A percentile compares a stretch with the other conserved stretches of the same genome.
These are phyloP conservation scores for Keithomyces neogunnii DNA, from an alignment of 2,329 filamentous ascomycete species.

Conservation along the genomic window DNA sequence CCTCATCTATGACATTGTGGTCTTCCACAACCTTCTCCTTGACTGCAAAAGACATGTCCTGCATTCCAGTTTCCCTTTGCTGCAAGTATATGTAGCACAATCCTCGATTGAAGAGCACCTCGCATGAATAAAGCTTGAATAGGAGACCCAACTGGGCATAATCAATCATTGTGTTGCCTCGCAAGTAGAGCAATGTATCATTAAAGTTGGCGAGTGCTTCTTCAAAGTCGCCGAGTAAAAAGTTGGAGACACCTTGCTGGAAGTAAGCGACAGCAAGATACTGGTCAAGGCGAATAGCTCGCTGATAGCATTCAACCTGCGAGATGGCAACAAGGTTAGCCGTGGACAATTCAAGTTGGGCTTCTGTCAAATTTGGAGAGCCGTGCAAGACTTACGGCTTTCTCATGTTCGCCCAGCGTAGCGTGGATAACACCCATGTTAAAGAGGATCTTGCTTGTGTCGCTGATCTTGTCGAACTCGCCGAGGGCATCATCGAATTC, in stretches of 20 bases:
- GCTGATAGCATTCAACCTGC: slow-evolving; percentile 90
- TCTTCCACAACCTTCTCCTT: slow-evolving; percentile 96
- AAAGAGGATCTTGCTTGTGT: slow-evolving; percentile 97
- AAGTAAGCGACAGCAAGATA: slow-evolving; percentile 98
- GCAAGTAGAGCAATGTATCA: slow-evolving; percentile 86
- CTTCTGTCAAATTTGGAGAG: background rate
- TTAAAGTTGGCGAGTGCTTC: slow-evolving; percentile 98
- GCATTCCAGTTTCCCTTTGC: slow-evolving; percentile 81
- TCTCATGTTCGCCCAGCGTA: slow-evolving; percentile 89
- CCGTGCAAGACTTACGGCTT: slow-evolving; percentile 59
- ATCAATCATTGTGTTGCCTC: slow-evolving; percentile 95
- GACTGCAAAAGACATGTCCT: slow-evolving; percentile 81
- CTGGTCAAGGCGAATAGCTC: slow-evolving; percentile 80
- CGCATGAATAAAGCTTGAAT: slow-evolving; percentile 95
- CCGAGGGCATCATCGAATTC: slow-evolving; percentile 86
- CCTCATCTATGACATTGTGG: slow-evolving; percentile 96
- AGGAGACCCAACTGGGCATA: slow-evolving; percentile 92
- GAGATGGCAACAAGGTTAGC: background rate
- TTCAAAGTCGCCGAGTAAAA: slow-evolving; percentile 92
- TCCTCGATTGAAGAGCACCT: slow-evolving; percentile 94
- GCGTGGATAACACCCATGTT: slow-evolving; percentile 98
- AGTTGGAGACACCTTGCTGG: slow-evolving; percentile 97
- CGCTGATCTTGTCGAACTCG: slow-evolving; percentile 78
- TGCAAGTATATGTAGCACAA: slow-evolving; percentile 96
- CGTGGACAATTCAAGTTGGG: background rate